Conservation (phyloP, 2,329 filamentous ascomycete species). For the Pseudopyricularia cyperi region DNA sequence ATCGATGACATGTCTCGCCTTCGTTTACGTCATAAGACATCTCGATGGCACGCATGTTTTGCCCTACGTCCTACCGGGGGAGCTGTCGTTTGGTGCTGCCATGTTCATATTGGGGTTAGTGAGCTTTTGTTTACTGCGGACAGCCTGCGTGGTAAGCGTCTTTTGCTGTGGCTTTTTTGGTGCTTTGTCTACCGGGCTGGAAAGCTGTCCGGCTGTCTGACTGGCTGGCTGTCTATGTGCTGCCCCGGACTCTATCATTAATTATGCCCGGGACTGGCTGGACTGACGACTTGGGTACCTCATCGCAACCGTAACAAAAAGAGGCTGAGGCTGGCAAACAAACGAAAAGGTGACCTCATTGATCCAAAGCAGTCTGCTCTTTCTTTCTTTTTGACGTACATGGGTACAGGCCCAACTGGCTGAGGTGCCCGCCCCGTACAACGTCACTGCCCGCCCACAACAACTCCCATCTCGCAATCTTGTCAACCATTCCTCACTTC, state of each 20-base stretch:
- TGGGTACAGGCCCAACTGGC: background rate
- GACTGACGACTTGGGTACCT: background rate
- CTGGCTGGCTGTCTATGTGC: background rate
- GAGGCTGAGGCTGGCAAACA: slow-evolving; percentile 1
- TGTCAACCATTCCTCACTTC: background rate
- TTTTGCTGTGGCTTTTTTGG: background rate
- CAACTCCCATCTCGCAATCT: background rate
- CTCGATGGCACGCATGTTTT: background rate
- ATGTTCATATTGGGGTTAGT: background rate
- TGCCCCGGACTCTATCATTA: no score
- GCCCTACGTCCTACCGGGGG: background rate
- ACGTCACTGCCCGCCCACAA: background rate
- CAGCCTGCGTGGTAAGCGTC: background rate
- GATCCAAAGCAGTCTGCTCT: slow-evolving; percentile 2
- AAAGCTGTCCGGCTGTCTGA: no score
- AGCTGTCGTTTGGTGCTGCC: background rate
- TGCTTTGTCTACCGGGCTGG: background rate
- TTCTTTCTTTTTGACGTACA: background rate
- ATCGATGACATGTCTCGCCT: background rate
- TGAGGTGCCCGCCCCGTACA: background rate
- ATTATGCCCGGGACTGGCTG: background rate
- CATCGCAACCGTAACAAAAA: background rate
- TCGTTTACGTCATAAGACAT: background rate
- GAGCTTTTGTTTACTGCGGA: background rate
- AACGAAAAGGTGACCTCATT: slow-evolving; percentile 8